These are phyloP conservation scores for Hsuehochloa calcarea DNA, from an alignment of 176 grass and related monocot species.

Conservation along the genomic window DNA sequence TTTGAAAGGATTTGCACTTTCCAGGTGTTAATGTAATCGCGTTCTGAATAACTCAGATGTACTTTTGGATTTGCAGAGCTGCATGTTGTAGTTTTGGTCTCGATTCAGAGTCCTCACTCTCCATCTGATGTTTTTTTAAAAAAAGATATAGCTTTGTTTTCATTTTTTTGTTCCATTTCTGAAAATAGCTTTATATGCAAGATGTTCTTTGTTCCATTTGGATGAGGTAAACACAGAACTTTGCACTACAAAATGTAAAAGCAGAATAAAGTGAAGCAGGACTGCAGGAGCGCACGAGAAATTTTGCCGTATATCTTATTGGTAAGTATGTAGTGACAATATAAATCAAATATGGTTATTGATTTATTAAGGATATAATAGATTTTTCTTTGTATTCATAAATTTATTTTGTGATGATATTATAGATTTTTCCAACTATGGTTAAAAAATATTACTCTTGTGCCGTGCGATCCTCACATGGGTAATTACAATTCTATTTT, in stretches of 20 bases:
- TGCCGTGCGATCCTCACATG: no score
- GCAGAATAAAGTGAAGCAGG: constrained; percentile 18
- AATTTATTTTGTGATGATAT: no score
- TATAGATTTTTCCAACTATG: no score
- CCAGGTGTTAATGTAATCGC: neutral
- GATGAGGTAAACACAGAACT: constrained; percentile 30
- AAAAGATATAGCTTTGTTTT: neutral
- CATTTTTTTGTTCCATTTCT: neutral
- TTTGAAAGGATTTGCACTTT: neutral
- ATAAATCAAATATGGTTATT: no score
- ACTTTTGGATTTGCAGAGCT: neutral
- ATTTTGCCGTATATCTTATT: no score
- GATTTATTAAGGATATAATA: no score
- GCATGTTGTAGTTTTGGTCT: neutral
- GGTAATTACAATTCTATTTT: no score
- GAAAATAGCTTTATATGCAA: neutral
- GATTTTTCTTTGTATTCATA: no score
- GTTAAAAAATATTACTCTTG: no score
- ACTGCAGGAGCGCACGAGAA: neutral
- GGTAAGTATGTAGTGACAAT: no score
- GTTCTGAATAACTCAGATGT: constrained; percentile 29
- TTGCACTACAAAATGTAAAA: constrained; percentile 4
- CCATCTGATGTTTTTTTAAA: neutral
- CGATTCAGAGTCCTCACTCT: neutral
- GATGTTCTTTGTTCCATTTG: neutral